These are phyloP conservation scores for Komagataella phaffii DNA, from an alignment of 805 yeast species.

Conservation along the genomic window DNA sequence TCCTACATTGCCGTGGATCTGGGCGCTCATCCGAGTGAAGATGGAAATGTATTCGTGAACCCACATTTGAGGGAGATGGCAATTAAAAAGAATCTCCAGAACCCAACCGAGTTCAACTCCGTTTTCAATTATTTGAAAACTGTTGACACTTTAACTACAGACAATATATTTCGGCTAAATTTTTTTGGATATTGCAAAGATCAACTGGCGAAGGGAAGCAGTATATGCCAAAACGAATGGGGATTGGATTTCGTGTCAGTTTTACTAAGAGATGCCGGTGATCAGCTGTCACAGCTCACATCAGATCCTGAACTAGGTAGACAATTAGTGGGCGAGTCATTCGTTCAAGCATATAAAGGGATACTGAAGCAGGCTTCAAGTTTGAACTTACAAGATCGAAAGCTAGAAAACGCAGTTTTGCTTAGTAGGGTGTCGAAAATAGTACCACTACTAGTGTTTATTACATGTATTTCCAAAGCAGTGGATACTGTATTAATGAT, in stretches of 20 bases:
- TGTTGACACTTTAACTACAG: constrained; percentile 30
- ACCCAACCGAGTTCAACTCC: background rate
- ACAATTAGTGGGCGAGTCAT: constrained; percentile 23
- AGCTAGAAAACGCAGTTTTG: background rate
- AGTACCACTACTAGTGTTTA: background rate
- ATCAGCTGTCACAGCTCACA: constrained; percentile 27
- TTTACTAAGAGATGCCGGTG: constrained; percentile 35
- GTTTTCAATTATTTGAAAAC: constrained; percentile 13
- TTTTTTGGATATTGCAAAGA: constrained; percentile 35
- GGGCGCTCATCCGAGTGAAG: constrained; percentile 9
- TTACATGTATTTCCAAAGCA: background rate
- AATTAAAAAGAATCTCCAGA: background rate
- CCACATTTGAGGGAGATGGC: background rate
- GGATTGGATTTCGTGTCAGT: constrained; percentile 36
- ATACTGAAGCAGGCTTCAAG: constrained; percentile 7
- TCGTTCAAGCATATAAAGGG: constrained; percentile 25
- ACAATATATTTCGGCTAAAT: constrained; percentile 28
- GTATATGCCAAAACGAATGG: constrained; percentile 19
- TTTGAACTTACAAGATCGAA: background rate
- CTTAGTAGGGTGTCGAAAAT: background rate
- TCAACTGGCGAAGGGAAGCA: constrained; percentile 10
- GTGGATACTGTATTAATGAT: background rate
- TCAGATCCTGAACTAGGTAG: constrained; percentile 10
- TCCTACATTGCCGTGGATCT: constrained; percentile 33
- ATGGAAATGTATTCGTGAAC: constrained; percentile 5